These are phyloP conservation scores for Sugiyamaella paludigena DNA, from an alignment of 1,139 yeast species.

Conservation along the genomic window DNA sequence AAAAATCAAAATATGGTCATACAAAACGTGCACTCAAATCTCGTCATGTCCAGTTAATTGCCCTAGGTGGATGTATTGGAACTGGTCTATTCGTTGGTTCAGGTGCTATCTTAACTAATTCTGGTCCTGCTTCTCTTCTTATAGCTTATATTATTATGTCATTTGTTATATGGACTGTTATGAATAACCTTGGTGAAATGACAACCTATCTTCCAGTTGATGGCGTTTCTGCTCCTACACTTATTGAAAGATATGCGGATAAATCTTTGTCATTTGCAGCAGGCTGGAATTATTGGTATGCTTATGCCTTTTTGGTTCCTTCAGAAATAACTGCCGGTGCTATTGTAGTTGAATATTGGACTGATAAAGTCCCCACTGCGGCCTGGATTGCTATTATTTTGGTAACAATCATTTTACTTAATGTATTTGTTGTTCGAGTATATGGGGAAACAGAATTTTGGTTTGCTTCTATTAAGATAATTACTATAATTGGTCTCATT, in stretches of 20 bases:
- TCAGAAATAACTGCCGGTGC: constrained; percentile 74
- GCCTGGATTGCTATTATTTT: constrained; percentile 77
- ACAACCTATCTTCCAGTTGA: constrained; percentile 52
- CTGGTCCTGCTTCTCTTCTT: constrained; percentile 68
- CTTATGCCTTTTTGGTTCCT: constrained; percentile 69
- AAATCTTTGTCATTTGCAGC: constrained; percentile 66
- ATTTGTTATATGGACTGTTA: constrained; percentile 51
- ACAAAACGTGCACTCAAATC: constrained; percentile 45
- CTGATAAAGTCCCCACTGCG: constrained; percentile 64
- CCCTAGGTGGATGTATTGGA: constrained; percentile 87
- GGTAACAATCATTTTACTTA: constrained; percentile 49
- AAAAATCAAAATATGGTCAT: constrained; percentile 14
- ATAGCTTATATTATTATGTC: constrained; percentile 56
- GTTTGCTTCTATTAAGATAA: constrained; percentile 63
- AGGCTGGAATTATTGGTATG: constrained; percentile 86
- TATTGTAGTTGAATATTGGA: constrained; percentile 70
- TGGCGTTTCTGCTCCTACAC: constrained; percentile 34
- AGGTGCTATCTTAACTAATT: constrained; percentile 53
- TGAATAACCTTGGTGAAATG: constrained; percentile 63
- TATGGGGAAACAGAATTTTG: constrained; percentile 71
- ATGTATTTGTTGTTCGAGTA: constrained; percentile 59
- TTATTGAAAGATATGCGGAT: constrained; percentile 45
- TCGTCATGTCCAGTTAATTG: constrained; percentile 77
- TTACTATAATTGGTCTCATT: constrained; percentile 70
- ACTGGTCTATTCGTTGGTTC: constrained; percentile 70